Percentiles rank a stretch among this genome's conserved stretches.
Evolutionary conservation across 768 basidiomycete species (phyloP).

Genomic region (Pleurotus salmoneostramineus): DNA sequence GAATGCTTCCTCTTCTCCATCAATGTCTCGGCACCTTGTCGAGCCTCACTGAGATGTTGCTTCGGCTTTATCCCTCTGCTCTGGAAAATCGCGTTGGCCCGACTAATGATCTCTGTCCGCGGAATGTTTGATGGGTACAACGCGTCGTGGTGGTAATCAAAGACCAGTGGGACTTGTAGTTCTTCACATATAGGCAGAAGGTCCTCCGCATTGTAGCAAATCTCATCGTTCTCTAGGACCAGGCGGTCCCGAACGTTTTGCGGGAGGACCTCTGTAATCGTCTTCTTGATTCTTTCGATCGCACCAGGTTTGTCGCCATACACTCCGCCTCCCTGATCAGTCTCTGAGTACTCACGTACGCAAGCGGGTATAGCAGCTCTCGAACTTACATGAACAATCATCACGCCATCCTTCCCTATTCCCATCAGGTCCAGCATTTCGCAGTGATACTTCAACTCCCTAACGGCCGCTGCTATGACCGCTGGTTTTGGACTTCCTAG

Average conservation of each 20-base stretch:
- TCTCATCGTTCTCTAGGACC: slow-evolving; percentile 93
- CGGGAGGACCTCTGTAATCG: slow-evolving; percentile 55
- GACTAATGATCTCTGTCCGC: slow-evolving; percentile 63
- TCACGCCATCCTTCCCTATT: slow-evolving; percentile 77
- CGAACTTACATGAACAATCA: slow-evolving; percentile 72
- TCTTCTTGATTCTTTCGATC: slow-evolving; percentile 67
- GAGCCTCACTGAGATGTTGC: slow-evolving; percentile 89
- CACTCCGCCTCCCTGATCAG: slow-evolving; percentile 64
- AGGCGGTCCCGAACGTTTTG: slow-evolving; percentile 65
- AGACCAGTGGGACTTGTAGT: slow-evolving; percentile 69
- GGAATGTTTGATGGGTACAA: slow-evolving; percentile 60
- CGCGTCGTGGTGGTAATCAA: slow-evolving; percentile 83
- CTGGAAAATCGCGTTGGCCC: slow-evolving; percentile 70
- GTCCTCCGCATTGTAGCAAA: slow-evolving; percentile 90
- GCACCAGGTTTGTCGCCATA: slow-evolving; percentile 79
- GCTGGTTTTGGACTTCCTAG: slow-evolving; percentile 73
- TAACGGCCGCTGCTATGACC: slow-evolving; percentile 72
- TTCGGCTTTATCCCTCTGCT: slow-evolving; percentile 81
- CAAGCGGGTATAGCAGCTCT: neutral
- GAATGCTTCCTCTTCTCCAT: slow-evolving; percentile 90
- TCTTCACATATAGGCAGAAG: slow-evolving; percentile 85
- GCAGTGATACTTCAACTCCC: slow-evolving; percentile 83
- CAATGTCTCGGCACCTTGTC: slow-evolving; percentile 75
- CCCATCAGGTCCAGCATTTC: slow-evolving; percentile 88
- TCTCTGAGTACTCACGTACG: neutral